Evolutionary conservation across 1,139 yeast genomes (phyloP).

Genomic region (Candida smagusa): DNA sequence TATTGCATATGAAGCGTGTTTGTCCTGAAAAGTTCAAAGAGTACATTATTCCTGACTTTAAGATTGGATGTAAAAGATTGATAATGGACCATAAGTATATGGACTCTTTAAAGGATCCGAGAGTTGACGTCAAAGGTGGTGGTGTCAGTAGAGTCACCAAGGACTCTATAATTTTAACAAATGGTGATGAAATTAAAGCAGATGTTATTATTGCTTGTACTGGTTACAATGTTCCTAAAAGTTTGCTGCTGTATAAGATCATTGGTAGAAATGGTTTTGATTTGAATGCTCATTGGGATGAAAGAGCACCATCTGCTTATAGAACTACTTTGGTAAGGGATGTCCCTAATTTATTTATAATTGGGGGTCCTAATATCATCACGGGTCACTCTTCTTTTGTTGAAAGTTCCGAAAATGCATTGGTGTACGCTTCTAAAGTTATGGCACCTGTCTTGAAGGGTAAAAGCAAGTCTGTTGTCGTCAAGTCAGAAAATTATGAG

Average conservation of each 20-base stretch:
- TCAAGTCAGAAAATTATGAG: constrained; percentile 32
- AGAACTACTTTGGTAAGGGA: constrained; percentile 32
- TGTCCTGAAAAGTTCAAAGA: constrained; percentile 37
- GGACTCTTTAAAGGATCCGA: constrained; percentile 31
- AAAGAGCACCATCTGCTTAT: constrained; percentile 35
- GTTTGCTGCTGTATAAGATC: constrained; percentile 19
- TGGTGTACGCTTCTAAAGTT: constrained; percentile 23
- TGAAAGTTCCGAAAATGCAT: constrained; percentile 39
- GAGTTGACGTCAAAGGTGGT: constrained; percentile 25
- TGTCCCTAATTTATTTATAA: constrained; percentile 34
- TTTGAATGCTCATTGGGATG: constrained; percentile 24
- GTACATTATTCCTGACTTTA: constrained; percentile 34
- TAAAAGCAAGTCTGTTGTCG: constrained; percentile 26
- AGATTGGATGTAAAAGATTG: constrained; percentile 44
- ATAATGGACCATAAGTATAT: constrained; percentile 38
- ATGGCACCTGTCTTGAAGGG: constrained; percentile 30
- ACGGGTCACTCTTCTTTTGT: constrained; percentile 46
- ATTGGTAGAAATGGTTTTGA: constrained; percentile 27
- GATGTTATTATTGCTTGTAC: constrained; percentile 47
- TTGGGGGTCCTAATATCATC: constrained; percentile 44
- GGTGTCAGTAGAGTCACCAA: constrained; percentile 27
- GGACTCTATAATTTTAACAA: constrained; percentile 27
- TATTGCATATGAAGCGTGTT: constrained; percentile 26
- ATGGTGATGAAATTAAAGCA: constrained; percentile 29
- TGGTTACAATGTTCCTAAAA: constrained; percentile 30